Conservation (phyloP, 805 yeast genomes). For the Nakazawaea wyomingensis region DNA sequence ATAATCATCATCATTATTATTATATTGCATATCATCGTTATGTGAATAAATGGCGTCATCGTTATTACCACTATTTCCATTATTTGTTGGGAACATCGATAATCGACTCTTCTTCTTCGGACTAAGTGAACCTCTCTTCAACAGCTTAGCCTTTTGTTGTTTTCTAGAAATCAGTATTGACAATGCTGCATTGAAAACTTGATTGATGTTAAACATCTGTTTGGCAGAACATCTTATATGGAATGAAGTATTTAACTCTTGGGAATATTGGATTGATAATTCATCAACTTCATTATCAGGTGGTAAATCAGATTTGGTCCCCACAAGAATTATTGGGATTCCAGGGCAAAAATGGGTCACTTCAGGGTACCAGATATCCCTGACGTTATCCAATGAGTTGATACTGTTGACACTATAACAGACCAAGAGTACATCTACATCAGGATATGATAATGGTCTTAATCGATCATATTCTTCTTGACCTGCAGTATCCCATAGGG, state of each 20-base stretch:
- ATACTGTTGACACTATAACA: constrained; percentile 69
- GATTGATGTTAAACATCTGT: constrained; percentile 56
- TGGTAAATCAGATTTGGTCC: constrained; percentile 67
- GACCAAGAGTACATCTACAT: constrained; percentile 66
- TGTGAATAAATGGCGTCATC: neutral
- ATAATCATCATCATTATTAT: neutral
- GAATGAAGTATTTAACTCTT: constrained; percentile 57
- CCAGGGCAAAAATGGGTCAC: constrained; percentile 78
- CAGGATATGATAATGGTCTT: constrained; percentile 76
- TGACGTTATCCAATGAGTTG: constrained; percentile 64
- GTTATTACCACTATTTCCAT: constrained; percentile 13
- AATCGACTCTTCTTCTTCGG: constrained; percentile 8
- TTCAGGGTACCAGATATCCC: constrained; percentile 86
- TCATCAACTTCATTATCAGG: constrained; percentile 19
- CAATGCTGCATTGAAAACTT: constrained; percentile 63
- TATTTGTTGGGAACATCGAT: neutral
- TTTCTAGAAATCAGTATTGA: constrained; percentile 22
- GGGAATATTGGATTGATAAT: constrained; percentile 14
- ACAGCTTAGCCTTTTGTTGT: neutral
- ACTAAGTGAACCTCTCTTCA: neutral
- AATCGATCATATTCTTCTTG: constrained; percentile 82
- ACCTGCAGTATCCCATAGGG: constrained; percentile 88
- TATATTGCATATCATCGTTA: too few relatives aligned
- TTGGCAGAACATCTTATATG: constrained; percentile 82
- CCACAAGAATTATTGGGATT: constrained; percentile 74